These are phyloP conservation scores for Amoeboaphelidium protococcarum DNA, from an alignment of 371 early-diverging fungal genomes.

Conservation along the genomic window DNA sequence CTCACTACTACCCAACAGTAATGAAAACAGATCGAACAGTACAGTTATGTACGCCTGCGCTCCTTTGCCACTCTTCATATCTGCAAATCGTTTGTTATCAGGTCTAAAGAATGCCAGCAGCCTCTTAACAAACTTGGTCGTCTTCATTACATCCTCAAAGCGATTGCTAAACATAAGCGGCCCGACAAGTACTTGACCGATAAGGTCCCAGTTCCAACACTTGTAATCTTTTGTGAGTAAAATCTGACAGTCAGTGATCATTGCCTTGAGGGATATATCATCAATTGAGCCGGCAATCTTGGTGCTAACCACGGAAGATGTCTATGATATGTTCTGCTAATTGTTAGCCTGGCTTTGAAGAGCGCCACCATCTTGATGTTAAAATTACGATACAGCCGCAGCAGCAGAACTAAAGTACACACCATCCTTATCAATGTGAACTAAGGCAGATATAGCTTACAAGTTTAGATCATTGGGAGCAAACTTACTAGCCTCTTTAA, in stretches of 20 bases:
- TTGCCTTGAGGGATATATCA: too few species aligned
- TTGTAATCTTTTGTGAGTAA: conserved; percentile 38
- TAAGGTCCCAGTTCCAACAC: conserved; percentile 59
- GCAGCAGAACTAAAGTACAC: too few species aligned
- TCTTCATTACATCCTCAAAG: conserved; percentile 44
- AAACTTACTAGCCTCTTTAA: conserved; percentile 6
- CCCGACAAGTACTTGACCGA: conserved; percentile 42
- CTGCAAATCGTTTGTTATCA: conserved; percentile 36
- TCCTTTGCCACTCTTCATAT: conserved; percentile 19
- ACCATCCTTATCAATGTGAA: too few species aligned
- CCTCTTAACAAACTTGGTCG: conserved; percentile 42
- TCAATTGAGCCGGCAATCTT: too few species aligned
- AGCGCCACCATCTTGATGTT: too few species aligned
- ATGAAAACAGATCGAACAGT: conserved; percentile 32
- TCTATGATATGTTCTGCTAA: too few species aligned
- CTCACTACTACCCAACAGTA: conserved; percentile 25
- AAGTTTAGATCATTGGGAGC: not conserved
- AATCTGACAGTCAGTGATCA: not conserved
- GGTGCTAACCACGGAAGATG: too few species aligned
- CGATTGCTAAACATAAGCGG: conserved; percentile 38
- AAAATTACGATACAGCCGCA: too few species aligned
- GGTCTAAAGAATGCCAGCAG: conserved; percentile 48
- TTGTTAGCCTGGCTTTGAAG: too few species aligned
- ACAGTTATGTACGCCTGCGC: conserved; percentile 20
- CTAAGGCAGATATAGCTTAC: not conserved